Conservation (phyloP, 768 basidiomycete genomes). For the Lanmaoa pseudosensibilis region DNA sequence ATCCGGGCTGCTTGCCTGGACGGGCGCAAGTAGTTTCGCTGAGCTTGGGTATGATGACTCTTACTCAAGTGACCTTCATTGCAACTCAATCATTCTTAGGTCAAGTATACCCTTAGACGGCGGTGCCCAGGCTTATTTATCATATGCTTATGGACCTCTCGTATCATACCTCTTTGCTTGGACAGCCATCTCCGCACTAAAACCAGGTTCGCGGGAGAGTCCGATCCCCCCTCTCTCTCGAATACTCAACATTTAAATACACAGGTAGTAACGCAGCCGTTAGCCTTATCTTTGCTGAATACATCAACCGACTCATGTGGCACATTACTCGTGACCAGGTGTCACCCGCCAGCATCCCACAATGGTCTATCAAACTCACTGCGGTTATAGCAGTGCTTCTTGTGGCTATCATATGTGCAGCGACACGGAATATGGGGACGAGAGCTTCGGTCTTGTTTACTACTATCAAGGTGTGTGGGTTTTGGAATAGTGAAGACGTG, state of each 20-base stretch:
- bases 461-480: conserved; percentile 64
- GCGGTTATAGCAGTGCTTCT: conserved; percentile 70
- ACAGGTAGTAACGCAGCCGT: conserved; percentile 79
- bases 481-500: conserved; percentile 1
- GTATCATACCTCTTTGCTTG: conserved; percentile 92
- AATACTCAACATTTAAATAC: conserved; percentile 4
- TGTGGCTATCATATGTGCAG: conserved; percentile 77
- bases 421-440: conserved; percentile 74
- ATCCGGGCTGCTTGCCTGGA: conserved; percentile 88
- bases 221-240: neutral
- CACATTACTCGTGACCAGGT: conserved; percentile 68
- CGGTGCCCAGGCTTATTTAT: conserved; percentile 76
- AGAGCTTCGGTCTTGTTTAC: conserved; percentile 88
- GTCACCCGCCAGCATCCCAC: conserved; percentile 77
- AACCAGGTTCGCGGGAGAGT: conserved; percentile 56
- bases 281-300: conserved; percentile 88
- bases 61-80: neutral
- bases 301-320: conserved; percentile 86
- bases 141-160: conserved; percentile 85
- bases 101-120: conserved; percentile 44
- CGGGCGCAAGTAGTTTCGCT: conserved; percentile 91
- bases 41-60: conserved; percentile 71
- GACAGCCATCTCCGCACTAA: conserved; percentile 88
- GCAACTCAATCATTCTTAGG: conserved; percentile 8
- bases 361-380: conserved; percentile 89